Percentiles rank a stretch among this genome's conserved stretches.
phyloP scores from a whole-genome alignment of 768 basidiomycete genomes.

The Pleurotus citrinopileatus region DNA sequence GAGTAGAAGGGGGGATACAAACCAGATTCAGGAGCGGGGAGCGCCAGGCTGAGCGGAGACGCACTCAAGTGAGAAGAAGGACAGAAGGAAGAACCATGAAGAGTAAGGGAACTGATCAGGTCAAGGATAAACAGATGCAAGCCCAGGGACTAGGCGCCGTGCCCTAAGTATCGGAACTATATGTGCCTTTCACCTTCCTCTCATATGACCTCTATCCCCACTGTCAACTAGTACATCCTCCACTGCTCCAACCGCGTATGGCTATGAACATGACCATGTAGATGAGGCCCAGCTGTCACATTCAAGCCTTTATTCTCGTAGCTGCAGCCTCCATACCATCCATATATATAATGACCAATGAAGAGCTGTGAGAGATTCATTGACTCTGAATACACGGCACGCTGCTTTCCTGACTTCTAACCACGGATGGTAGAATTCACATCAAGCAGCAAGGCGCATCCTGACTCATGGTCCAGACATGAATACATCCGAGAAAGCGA shows the following conservation, averaged over 20 bases:
- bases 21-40: slow-evolving; percentile 1
- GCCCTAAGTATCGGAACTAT: slow-evolving; percentile 1
- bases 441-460: slow-evolving; percentile 1
- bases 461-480: not conserved
- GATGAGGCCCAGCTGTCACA: no score
- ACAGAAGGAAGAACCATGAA: slow-evolving; percentile 15
- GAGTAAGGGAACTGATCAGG: slow-evolving; percentile 22
- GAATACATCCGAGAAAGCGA: not conserved
- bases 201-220: slow-evolving; percentile 1
- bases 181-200: slow-evolving; percentile 6
- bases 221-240: no score
- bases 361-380: not conserved
- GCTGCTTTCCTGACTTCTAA: slow-evolving; percentile 7
- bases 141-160: slow-evolving; percentile 7
- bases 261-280: no score
- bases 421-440: slow-evolving; percentile 6
- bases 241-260: no score
- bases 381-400: not conserved
- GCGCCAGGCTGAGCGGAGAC: not conserved
- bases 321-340: not conserved
- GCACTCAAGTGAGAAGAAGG: slow-evolving; percentile 19
- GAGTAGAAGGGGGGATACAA: slow-evolving; percentile 14
- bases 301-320: not conserved
- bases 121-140: slow-evolving; percentile 18
- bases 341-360: no score